These are phyloP conservation scores for Trifolium dubium DNA, from an alignment of 306 rosid genomes.

Conservation along the genomic window DNA sequence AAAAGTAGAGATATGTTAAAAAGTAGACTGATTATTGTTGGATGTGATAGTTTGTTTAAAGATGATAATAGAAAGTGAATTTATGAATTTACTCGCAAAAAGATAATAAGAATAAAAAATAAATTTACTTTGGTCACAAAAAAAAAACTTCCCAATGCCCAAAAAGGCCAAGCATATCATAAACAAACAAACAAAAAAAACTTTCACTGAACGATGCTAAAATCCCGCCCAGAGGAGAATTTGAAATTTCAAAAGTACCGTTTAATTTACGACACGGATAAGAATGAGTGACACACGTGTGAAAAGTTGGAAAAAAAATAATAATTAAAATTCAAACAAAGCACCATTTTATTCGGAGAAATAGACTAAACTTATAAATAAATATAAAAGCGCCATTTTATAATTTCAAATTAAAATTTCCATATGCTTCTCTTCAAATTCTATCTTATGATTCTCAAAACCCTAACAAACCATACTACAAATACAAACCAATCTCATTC, in stretches of 20 bases:
- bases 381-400: constrained; percentile 49
- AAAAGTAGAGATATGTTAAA: too few relatives aligned
- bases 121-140: too few relatives aligned
- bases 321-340: not conserved
- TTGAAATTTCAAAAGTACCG: constrained; percentile 16
- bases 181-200: not conserved
- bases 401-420: constrained; percentile 48
- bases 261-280: not conserved
- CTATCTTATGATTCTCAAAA: not conserved
- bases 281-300: not conserved
- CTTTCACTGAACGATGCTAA: not conserved
- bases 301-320: not conserved
- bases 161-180: not conserved
- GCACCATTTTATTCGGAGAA: constrained; percentile 1
- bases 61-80: too few relatives aligned
- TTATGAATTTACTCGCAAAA: too few relatives aligned
- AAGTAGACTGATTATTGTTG: too few relatives aligned
- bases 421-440: not conserved
- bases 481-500: not conserved
- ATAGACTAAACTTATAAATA: not conserved
- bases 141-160: too few relatives aligned
- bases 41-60: too few relatives aligned
- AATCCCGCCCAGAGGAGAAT: constrained; percentile 20
- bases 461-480: not conserved
- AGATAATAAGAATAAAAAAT: too few relatives aligned